Base-by-base conservation (phyloP, 78 protist genomes). In the Neovahlkampfia damariscottae region DNA sequence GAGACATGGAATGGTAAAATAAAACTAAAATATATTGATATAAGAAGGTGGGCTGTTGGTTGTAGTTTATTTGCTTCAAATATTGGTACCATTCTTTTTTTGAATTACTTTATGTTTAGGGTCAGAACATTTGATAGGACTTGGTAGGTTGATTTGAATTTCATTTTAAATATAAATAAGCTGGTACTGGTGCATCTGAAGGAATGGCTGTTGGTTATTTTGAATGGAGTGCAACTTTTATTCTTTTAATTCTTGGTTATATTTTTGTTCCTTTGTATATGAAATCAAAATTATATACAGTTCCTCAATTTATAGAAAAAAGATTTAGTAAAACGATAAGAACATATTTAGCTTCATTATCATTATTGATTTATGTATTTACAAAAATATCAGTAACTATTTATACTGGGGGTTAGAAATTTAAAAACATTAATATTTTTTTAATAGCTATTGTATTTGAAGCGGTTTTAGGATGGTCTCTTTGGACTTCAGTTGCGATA, bases 331-430 rank as follows among this genome's bases (percentile, higher is more conserved):
- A 9, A 40, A 35, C 19, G 19, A 30, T 19, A 19, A 19, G 72
- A 69, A 41, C 80, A 78, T 79, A 5, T 30, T 31, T 5, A 8
- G 79, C 83, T 19, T 9, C 5, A 5, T 58, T 79, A 40, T 9
- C 40, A 2, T 70, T 81, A 36, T 67, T 81, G 67, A 28, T 81
- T n/a, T 81, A 81, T 41, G 1, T 82, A 32, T 28, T 82, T 41
- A 82, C 85, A 5, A 82, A 82, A 34, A 80, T 82, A 38, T 2
- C 71, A 9, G 85, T 40, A 8, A 35, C 85, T 27, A 3, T 82
- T 4, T 82, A 32, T 8, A 37, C 85, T 0, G 85, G 84, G 19
- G n/a, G n/a, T n/a, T n/a, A n/a, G n/a, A n/a, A n/a, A n/a, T n/a
- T n/a, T n/a, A n/a, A n/a, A n/a, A n/a, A n/a, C n/a, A n/a, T n/a